phyloP scores from a whole-genome alignment of 1,284 basidiomycete species.

The Testicularia cyperi region DNA sequence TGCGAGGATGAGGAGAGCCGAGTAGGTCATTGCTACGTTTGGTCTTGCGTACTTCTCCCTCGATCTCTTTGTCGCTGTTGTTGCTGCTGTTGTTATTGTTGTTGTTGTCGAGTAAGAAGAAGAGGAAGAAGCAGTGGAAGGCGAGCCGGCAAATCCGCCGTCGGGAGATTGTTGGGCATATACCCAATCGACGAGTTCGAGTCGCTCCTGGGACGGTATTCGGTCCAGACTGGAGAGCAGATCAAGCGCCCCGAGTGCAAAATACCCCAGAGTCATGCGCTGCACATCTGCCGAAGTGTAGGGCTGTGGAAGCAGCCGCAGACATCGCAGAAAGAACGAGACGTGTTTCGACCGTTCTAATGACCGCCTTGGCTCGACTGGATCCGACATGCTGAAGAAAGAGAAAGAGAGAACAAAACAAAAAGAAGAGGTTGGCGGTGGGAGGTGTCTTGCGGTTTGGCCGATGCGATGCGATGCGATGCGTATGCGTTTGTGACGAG shows the following conservation, averaged over 20 bases:
- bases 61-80: no score
- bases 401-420: no score
- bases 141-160: slow-evolving; percentile 46
- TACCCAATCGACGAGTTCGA: slow-evolving; percentile 69
- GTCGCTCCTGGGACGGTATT: slow-evolving; percentile 12
- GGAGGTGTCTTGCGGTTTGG: no score
- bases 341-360: no score
- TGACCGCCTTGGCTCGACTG: no score
- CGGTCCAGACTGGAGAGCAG: slow-evolving; percentile 31
- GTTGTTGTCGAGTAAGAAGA: no score
- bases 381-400: no score
- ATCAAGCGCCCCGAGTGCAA: slow-evolving; percentile 51
- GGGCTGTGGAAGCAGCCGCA: slow-evolving; percentile 47
- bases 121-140: background rate
- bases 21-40: slow-evolving; percentile 54
- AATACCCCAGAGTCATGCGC: slow-evolving; percentile 56
- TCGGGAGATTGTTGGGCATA: slow-evolving; percentile 69
- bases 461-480: no score
- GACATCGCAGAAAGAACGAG: slow-evolving; percentile 48
- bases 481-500: no score
- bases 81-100: no score
- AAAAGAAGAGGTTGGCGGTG: no score
- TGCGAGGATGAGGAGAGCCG: slow-evolving; percentile 46
- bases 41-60: slow-evolving; percentile 1
- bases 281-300: slow-evolving; percentile 54